A percentile compares a stretch with the other conserved stretches of the same genome.
Conservation (phyloP, 495 filamentous ascomycete species). For the Aspergillus bridgeri region DNA sequence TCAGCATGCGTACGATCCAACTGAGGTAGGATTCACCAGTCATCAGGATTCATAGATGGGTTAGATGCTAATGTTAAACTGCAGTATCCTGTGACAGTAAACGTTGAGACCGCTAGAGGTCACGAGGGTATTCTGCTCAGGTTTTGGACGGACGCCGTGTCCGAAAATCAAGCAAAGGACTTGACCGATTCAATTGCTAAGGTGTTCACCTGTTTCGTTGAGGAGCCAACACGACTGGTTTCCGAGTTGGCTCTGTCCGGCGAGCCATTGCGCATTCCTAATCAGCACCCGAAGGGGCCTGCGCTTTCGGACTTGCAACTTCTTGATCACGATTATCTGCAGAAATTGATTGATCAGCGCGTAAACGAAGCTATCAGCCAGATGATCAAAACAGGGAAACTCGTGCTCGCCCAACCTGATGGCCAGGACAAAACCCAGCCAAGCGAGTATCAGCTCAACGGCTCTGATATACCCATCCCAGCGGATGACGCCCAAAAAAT, state of each 20-base stretch:
- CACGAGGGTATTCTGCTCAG: constrained; percentile 45
- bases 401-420: constrained; percentile 23
- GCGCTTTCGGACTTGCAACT: background rate
- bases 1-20: constrained; percentile 44
- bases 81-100: constrained; percentile 47
- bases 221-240: constrained; percentile 22
- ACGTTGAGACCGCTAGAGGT: constrained; percentile 42
- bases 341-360: constrained; percentile 39
- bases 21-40: constrained; percentile 32
- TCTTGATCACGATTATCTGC: constrained; percentile 29
- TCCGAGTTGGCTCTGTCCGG: constrained; percentile 20
- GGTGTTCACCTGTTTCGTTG: constrained; percentile 35
- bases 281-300: background rate
- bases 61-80: constrained; percentile 4
- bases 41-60: background rate
- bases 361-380: constrained; percentile 38
- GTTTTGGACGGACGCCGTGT: constrained; percentile 47
- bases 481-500: background rate
- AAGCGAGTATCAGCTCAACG: constrained; percentile 9
- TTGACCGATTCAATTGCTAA: constrained; percentile 32
- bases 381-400: constrained; percentile 37
- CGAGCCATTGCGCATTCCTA: background rate
- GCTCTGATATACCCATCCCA: constrained; percentile 21
- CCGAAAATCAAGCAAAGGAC: constrained; percentile 34
- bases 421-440: constrained; percentile 11